A percentile compares a stretch with the other conserved stretches of the same genome.
Evolutionary conservation across 169 alveolate species (phyloP).

Genomic region (Plasmodium gonderi): DNA sequence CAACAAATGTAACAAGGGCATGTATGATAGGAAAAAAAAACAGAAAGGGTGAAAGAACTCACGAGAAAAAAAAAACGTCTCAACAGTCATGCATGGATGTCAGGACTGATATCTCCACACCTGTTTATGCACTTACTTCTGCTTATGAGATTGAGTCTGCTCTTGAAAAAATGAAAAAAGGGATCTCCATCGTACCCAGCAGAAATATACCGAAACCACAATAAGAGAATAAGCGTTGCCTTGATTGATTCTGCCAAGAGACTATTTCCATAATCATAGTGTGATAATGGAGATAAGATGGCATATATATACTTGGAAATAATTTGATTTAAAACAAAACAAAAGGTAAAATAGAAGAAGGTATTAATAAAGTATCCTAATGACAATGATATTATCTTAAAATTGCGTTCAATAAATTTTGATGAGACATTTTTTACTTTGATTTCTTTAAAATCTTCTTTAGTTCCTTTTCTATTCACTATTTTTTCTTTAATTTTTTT

Average conservation of each 20-base stretch:
- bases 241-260: background rate
- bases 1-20: background rate
- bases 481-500: conserved; percentile 19
- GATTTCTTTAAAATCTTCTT: conserved; percentile 12
- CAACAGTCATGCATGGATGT: too few relatives aligned
- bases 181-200: conserved; percentile 71
- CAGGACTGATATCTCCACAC: too few relatives aligned
- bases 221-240: background rate
- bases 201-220: conserved; percentile 21
- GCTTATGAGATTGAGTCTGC: background rate
- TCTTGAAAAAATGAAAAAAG: conserved; percentile 33
- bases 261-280: background rate
- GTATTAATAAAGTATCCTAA: conserved; percentile 32
- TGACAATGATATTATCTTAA: background rate
- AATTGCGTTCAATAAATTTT: background rate
- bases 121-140: background rate
- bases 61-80: background rate
- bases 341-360: conserved; percentile 13
- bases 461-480: background rate
- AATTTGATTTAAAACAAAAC: background rate
- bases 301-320: background rate
- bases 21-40: background rate
- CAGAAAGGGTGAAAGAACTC: background rate
- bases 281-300: background rate
- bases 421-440: background rate